Percentiles rank a stretch among this genome's conserved stretches.
phyloP scores from a whole-genome alignment of 2,329 filamentous ascomycete species.

The Fusarium euwallaceae region DNA sequence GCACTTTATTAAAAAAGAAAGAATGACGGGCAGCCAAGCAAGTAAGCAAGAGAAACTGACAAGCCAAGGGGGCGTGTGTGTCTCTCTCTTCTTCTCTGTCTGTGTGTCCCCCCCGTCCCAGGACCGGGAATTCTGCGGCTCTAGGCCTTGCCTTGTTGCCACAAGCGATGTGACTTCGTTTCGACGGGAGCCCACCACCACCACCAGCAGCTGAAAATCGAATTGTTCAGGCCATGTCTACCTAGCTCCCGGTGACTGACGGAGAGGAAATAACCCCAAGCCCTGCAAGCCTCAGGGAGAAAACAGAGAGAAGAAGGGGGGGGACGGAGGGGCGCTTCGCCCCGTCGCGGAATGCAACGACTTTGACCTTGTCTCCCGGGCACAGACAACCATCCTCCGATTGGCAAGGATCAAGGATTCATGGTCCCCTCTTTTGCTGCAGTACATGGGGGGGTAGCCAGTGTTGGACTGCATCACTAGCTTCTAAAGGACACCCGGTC shows the following conservation, averaged over 20 bases:
- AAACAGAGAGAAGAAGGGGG: neutral
- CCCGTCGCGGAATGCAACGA: conserved; percentile 6
- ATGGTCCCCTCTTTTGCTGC: neutral
- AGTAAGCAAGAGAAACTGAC: neutral
- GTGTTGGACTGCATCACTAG: neutral
- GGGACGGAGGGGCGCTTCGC: conserved; percentile 11
- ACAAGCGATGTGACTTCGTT: conserved; percentile 3
- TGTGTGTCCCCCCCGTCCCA: neutral
- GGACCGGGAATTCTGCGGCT: neutral
- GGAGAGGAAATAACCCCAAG: neutral
- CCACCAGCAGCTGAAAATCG: conserved; percentile 11
- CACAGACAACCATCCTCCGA: neutral
- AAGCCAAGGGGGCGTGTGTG: neutral
- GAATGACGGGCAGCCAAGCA: neutral
- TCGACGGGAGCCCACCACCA: neutral
- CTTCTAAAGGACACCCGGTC: neutral
- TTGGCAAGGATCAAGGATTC: neutral
- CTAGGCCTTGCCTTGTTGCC: neutral
- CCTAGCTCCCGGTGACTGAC: conserved; percentile 5
- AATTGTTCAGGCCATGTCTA: neutral
- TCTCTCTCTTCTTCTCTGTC: neutral
- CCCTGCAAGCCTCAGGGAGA: neutral
- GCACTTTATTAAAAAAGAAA: conserved; percentile 3
- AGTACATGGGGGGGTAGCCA: neutral
- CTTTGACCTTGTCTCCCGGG: conserved; percentile 2